phyloP scores from a whole-genome alignment of 352 stramenopile genomes.

The Thalassiosira hispida region DNA sequence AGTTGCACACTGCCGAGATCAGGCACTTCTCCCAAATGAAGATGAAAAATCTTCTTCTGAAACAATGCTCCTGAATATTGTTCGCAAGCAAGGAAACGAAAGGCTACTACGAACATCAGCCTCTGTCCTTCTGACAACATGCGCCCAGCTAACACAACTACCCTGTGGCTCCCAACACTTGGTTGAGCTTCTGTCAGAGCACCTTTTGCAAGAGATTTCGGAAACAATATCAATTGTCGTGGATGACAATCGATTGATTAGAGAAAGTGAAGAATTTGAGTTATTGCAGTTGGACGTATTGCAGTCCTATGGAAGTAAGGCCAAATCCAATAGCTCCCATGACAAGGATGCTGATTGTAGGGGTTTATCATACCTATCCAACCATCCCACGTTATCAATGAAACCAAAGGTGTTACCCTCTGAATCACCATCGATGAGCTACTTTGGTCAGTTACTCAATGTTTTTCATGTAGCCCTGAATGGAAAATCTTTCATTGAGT shows the following conservation, averaged over 20 bases:
- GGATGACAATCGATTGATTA: conserved; percentile 16
- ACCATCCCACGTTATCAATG: conserved; percentile 35
- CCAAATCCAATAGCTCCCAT: conserved; percentile 10
- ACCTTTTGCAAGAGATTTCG: conserved; percentile 46
- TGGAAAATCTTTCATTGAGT: conserved; percentile 32
- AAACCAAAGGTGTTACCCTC: conserved; percentile 22
- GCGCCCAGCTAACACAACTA: conserved; percentile 24
- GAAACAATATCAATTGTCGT: conserved; percentile 35
- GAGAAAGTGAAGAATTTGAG: conserved; percentile 25
- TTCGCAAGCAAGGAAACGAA: conserved; percentile 29
- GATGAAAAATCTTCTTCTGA: conserved; percentile 14
- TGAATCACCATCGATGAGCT: conserved; percentile 34
- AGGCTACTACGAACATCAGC: conserved; percentile 42
- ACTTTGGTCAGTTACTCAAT: conserved; percentile 50
- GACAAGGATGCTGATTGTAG: conserved; percentile 2
- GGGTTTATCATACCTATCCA: too few species aligned
- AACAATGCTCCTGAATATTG: conserved; percentile 22
- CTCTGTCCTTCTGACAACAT: conserved; percentile 34
- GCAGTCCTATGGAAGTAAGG: conserved; percentile 22
- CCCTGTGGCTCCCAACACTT: conserved; percentile 22
- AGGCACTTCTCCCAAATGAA: conserved; percentile 19
- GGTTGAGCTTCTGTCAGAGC: conserved; percentile 34
- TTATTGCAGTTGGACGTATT: conserved; percentile 28
- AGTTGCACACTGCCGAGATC: conserved; percentile 33
- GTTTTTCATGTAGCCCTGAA: conserved; percentile 40